Evolutionary conservation across 2,329 filamentous ascomycete species (phyloP).

Genomic region (Cladosporium austrohemisphaericum): DNA sequence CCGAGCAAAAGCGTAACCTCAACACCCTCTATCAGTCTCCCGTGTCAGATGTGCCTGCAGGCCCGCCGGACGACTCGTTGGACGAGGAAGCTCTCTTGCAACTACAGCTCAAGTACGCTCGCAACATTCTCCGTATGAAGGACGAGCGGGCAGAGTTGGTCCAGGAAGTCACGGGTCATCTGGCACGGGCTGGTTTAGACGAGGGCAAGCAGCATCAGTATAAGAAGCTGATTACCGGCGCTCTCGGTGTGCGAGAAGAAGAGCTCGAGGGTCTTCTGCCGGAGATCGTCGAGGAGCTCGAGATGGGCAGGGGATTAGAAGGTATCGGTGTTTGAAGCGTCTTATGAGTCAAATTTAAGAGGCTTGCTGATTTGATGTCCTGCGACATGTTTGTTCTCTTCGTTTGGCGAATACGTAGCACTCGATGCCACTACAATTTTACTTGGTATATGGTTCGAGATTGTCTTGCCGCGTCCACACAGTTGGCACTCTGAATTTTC

Average conservation of each 20-base stretch:
- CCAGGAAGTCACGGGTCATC: slow-evolving; percentile 63
- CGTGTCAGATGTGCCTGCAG: slow-evolving; percentile 26
- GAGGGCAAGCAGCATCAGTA: slow-evolving; percentile 52
- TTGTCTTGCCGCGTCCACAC: no score
- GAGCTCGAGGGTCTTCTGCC: slow-evolving; percentile 61
- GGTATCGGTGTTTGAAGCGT: slow-evolving; percentile 13
- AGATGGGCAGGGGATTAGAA: slow-evolving; percentile 28
- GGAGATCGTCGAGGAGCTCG: slow-evolving; percentile 48
- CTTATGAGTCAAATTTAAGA: no score
- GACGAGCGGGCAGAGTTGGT: slow-evolving; percentile 61
- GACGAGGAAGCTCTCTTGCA: slow-evolving; percentile 47
- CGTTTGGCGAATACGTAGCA: no score
- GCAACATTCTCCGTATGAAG: slow-evolving; percentile 55
- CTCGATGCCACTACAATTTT: no score
- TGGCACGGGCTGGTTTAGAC: slow-evolving; percentile 65
- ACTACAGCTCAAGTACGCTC: slow-evolving; percentile 56
- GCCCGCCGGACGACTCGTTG: slow-evolving; percentile 40
- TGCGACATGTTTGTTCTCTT: no score
- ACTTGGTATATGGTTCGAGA: no score
- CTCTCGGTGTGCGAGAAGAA: slow-evolving; percentile 65
- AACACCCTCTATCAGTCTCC: slow-evolving; percentile 20
- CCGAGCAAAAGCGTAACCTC: slow-evolving; percentile 41
- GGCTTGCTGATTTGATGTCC: no score
- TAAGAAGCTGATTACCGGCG: slow-evolving; percentile 63
- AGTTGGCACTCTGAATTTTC: no score